These are phyloP conservation scores for Porcisia hertigi DNA, from an alignment of 208 protist genomes.

Conservation along the genomic window DNA sequence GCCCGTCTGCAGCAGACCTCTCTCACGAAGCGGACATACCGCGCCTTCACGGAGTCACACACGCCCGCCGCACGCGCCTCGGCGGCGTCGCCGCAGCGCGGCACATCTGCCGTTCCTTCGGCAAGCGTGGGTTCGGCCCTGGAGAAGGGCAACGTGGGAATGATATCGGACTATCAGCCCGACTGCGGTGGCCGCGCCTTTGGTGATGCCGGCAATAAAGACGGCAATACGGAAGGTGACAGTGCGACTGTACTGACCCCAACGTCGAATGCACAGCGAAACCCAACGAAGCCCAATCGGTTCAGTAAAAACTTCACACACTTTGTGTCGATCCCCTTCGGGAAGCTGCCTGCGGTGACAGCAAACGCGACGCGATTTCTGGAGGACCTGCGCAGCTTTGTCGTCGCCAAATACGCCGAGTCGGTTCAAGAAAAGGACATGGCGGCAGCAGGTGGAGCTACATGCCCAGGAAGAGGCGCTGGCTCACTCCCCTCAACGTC, in stretches of 20 bases:
- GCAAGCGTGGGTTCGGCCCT: neutral
- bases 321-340: constrained; percentile 80
- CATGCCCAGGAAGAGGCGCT: neutral
- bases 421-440: neutral
- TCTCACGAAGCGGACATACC: constrained; percentile 42
- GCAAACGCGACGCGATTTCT: constrained; percentile 32
- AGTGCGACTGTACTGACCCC: neutral
- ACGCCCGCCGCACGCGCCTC: constrained; percentile 1
- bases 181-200: neutral
- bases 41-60: constrained; percentile 38
- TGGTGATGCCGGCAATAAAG: neutral
- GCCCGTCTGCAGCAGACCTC: constrained; percentile 26
- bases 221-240: neutral
- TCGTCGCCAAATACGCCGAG: constrained; percentile 7
- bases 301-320: constrained; percentile 61
- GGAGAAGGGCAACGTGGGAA: constrained; percentile 20
- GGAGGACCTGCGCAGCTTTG: constrained; percentile 26
- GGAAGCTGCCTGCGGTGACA: constrained; percentile 41
- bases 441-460: neutral
- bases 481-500: neutral
- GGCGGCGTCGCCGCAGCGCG: neutral
- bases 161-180: constrained; percentile 16
- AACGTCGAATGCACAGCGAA: constrained; percentile 14
- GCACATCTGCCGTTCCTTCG: neutral
- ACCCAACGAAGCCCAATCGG: constrained; percentile 16